phyloP scores from a whole-genome alignment of 495 filamentous ascomycete species.

The Collariella sp. region DNA sequence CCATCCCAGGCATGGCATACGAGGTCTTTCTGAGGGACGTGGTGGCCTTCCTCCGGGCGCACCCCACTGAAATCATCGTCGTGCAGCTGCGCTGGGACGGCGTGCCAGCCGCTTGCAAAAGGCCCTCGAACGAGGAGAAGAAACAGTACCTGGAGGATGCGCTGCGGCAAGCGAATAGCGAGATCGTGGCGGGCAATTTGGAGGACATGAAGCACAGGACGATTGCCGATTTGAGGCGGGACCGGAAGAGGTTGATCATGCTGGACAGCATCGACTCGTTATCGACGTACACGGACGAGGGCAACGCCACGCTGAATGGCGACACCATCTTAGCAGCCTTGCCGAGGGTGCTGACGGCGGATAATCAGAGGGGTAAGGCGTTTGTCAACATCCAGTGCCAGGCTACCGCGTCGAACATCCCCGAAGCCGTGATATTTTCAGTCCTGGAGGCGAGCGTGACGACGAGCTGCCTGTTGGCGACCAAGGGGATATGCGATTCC shows the following conservation, averaged over 20 bases:
- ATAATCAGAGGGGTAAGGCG: conserved; percentile 30
- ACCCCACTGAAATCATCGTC: conserved; percentile 43
- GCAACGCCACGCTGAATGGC: conserved; percentile 43
- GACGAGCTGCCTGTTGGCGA: conserved; percentile 39
- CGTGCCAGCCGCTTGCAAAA: conserved; percentile 39
- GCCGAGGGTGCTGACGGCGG: conserved; percentile 27
- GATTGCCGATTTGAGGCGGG: conserved; percentile 35
- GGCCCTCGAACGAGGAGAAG: conserved; percentile 37
- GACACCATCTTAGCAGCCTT: conserved; percentile 40
- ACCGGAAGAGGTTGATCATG: conserved; percentile 41
- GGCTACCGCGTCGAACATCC: conserved; percentile 46
- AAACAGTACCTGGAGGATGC: conserved; percentile 33
- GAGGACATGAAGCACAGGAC: conserved; percentile 30
- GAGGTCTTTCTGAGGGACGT: conserved; percentile 38
- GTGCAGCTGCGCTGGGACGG: conserved; percentile 48
- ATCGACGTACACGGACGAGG: conserved; percentile 45
- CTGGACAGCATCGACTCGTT: conserved; percentile 36
- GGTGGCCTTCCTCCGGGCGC: conserved; percentile 36
- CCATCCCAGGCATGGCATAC: conserved; percentile 47
- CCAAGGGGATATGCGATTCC: conserved; percentile 43
- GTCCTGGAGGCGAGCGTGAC: conserved; percentile 36
- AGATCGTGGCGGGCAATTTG: conserved; percentile 25
- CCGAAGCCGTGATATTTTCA: conserved; percentile 38
- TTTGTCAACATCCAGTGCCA: conserved; percentile 48
- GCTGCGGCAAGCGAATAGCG: conserved; percentile 20